phyloP scores from a whole-genome alignment of 768 basidiomycete species.

The Cubamyces sp. region DNA sequence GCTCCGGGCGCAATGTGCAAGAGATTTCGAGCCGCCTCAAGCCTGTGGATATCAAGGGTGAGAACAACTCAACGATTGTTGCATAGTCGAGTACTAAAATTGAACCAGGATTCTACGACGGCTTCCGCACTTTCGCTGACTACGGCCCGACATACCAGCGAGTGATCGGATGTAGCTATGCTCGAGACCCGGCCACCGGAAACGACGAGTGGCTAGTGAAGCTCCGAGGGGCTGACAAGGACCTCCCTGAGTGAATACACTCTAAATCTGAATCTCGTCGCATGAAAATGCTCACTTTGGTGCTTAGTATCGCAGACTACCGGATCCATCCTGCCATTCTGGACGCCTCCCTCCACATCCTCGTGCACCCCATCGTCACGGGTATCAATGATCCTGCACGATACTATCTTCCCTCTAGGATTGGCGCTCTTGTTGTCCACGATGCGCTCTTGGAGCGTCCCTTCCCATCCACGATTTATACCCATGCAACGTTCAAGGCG shows the following conservation, averaged over 20 bases:
- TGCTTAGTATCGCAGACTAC: conserved; percentile 28
- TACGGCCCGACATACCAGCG: conserved; percentile 40
- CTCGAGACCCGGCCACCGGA: neutral
- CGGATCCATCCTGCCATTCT: conserved; percentile 43
- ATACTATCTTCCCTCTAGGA: conserved; percentile 39
- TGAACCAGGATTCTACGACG: conserved; percentile 5
- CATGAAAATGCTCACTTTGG: too few relatives aligned
- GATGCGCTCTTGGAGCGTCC: conserved; percentile 25
- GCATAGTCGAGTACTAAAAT: neutral
- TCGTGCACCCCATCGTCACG: conserved; percentile 37
- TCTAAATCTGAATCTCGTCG: too few relatives aligned
- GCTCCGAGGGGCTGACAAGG: conserved; percentile 26
- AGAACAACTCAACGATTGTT: neutral
- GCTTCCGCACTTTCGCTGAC: conserved; percentile 36
- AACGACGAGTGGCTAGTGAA: conserved; percentile 9
- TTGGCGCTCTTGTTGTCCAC: conserved; percentile 24
- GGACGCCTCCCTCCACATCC: conserved; percentile 42
- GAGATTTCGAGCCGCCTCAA: conserved; percentile 4
- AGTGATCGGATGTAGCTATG: conserved; percentile 23
- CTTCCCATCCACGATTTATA: conserved; percentile 30
- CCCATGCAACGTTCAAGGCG: conserved; percentile 31
- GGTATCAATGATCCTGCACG: conserved; percentile 34
- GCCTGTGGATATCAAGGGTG: conserved; percentile 18
- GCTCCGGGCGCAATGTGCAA: neutral
- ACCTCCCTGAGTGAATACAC: conserved; percentile 15